Percentiles rank a stretch among this genome's conserved stretches.
Conservation (phyloP, 2,329 filamentous ascomycete species). For the Phoma sp. region DNA sequence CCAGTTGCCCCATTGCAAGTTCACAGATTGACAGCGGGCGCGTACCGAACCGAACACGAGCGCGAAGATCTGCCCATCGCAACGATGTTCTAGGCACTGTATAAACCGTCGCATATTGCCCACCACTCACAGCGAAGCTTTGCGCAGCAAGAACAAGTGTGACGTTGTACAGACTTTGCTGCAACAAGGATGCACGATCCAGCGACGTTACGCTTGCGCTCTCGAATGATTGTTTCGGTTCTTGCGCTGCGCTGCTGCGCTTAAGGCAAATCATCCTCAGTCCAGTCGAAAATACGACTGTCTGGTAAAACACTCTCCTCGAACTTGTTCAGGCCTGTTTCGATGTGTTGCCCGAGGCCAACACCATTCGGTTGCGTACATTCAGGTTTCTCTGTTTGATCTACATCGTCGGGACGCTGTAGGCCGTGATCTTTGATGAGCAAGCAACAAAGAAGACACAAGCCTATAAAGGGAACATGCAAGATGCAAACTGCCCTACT, state of each 20-base stretch:
- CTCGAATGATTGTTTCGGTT: too few relatives aligned
- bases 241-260: too few relatives aligned
- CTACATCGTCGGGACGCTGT: neutral
- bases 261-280: too few relatives aligned
- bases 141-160: neutral
- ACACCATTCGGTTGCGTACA: neutral
- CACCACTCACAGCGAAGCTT: neutral
- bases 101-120: neutral
- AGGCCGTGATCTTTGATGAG: constrained; percentile 59
- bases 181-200: neutral
- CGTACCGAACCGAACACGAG: constrained; percentile 9
- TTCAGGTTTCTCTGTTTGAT: neutral
- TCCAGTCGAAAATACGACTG: too few relatives aligned
- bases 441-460: constrained; percentile 58
- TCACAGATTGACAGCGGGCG: constrained; percentile 1
- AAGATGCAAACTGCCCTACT: constrained; percentile 64
- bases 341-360: neutral
- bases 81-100: neutral
- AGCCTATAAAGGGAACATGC: constrained; percentile 61
- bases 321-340: neutral
- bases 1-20: neutral
- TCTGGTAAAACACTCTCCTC: too few relatives aligned
- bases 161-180: neutral
- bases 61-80: neutral
- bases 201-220: too few relatives aligned